Base-by-base conservation (phyloP, 2,329 filamentous ascomycete genomes). In the Fusarium sp. region DNA sequence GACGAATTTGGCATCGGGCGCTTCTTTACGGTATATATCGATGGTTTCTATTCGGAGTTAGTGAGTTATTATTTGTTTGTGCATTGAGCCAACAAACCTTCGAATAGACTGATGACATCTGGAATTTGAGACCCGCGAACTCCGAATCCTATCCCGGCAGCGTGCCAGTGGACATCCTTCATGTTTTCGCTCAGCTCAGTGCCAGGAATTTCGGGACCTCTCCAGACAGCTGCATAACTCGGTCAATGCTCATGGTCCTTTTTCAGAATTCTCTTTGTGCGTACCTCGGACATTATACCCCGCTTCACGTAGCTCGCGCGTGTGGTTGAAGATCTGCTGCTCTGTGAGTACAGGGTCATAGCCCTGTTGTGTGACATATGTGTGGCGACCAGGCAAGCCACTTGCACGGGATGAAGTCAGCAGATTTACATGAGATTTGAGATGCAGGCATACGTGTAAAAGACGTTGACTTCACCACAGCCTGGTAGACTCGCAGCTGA, bases 301-400 rank as follows among this genome's bases (percentile, higher is more conserved):
- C 3, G 59, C 59, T 3, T 64, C 58, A 0, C 50, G 44, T 0
- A 64, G 17, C 19, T 46, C 44, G 2, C 61, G 39, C 3, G 61
- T 64, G 10, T 64, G 59, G 7, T 64, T 64, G 4, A 64, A 64
- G 1, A 64, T 64, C 10, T 64, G 61, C 2, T 49, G n/a, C 1
- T 64, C 59, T 0, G 44, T 46, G 6, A 64, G 38, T 0, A 33
- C 42, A 3, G 58, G 38, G 14, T 57, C 44, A 2, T 64, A 63
- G 3, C 61, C 61, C 13, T 63, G 58, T 11, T 50, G 36, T 2
- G 44, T 57, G 2, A 64, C 58, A 33, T 64, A 63, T 4, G 2
- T 21, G 34, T 64, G 59, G 3, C 51, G 11, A 2, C 61, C 59
- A 9, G 61, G 59, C 6, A 64, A 22, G 0, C 61, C 59, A 40